Percentiles rank a stretch among this genome's conserved stretches.
phyloP scores from a whole-genome alignment of 2,329 filamentous ascomycete genomes.

The Fulvia fulva region DNA sequence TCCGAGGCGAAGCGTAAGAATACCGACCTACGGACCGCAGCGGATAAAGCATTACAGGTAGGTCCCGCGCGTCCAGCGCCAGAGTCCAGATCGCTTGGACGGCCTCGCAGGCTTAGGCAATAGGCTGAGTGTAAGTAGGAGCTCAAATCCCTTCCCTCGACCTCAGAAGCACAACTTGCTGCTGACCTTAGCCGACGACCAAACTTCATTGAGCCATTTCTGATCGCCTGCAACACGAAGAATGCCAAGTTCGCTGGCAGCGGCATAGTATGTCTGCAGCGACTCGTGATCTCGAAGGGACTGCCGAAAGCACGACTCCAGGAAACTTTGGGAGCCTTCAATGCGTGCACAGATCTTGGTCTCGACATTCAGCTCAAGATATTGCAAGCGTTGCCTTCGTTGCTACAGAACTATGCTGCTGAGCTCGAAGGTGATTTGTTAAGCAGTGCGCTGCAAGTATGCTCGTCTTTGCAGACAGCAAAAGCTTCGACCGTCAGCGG shows the following conservation, averaged over 20 bases:
- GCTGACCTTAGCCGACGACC: conserved; percentile 74
- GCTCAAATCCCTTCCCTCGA: conserved; percentile 69
- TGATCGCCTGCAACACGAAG: conserved; percentile 85
- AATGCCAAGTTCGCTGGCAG: conserved; percentile 88
- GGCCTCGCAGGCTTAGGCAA: not conserved
- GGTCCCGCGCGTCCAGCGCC: not conserved
- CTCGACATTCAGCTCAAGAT: conserved; percentile 95
- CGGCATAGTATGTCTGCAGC: conserved; percentile 69
- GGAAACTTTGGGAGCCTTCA: conserved; percentile 83
- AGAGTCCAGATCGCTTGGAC: too few relatives aligned
- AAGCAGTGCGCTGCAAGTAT: conserved; percentile 80
- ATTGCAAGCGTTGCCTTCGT: conserved; percentile 80
- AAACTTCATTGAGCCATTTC: conserved; percentile 87
- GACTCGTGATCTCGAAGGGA: conserved; percentile 76
- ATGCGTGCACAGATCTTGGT: conserved; percentile 68
- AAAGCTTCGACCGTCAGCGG: conserved; percentile 94
- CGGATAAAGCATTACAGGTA: conserved; percentile 79
- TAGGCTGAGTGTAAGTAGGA: conserved; percentile 45
- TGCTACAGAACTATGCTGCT: conserved; percentile 83
- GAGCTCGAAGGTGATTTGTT: conserved; percentile 79
- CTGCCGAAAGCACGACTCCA: conserved; percentile 74
- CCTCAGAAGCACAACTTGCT: conserved; percentile 71
- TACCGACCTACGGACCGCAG: conserved; percentile 81
- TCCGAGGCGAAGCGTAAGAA: conserved; percentile 89
- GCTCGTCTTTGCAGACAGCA: conserved; percentile 82